phyloP scores from a whole-genome alignment of 2,329 filamentous ascomycete species.

The Apiospora arundinis region DNA sequence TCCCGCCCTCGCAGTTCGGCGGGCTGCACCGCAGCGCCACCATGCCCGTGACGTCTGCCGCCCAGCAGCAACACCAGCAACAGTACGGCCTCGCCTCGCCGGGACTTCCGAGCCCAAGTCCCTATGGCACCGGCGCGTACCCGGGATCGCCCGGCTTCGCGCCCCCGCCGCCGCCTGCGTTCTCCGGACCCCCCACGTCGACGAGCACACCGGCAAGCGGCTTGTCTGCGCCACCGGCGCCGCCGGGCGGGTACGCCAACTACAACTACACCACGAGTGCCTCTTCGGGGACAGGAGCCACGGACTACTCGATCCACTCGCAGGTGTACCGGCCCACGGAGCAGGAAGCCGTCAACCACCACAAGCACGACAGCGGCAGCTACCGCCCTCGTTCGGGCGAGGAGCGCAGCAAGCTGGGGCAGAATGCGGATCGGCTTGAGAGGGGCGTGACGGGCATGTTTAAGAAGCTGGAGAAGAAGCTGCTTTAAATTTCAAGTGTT shows the following conservation, averaged over 20 bases:
- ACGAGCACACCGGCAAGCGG: conserved; percentile 37
- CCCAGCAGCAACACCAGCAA: conserved; percentile 24
- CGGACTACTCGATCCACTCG: conserved; percentile 67
- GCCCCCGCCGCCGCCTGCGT: conserved; percentile 42
- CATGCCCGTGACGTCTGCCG: conserved; percentile 48
- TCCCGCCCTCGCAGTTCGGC: conserved; percentile 49
- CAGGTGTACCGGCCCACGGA: conserved; percentile 75
- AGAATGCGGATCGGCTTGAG: conserved; percentile 70
- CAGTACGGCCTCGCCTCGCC: conserved; percentile 46
- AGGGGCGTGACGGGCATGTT: conserved; percentile 74
- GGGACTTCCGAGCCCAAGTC: conserved; percentile 43
- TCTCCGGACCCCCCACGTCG: conserved; percentile 19
- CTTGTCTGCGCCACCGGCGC: conserved; percentile 44
- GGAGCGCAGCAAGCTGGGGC: conserved; percentile 60
- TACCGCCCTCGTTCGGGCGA: conserved; percentile 54
- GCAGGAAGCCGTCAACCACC: conserved; percentile 58
- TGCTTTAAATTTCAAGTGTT: conserved; percentile 50
- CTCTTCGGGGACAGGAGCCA: conserved; percentile 24
- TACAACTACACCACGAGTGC: conserved; percentile 49
- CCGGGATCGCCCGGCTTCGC: conserved; percentile 52
- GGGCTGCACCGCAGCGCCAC: conserved; percentile 54
- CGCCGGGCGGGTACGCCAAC: conserved; percentile 62
- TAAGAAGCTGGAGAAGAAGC: conserved; percentile 81
- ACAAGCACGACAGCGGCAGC: conserved; percentile 48
- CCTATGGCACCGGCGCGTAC: conserved; percentile 51